These are phyloP conservation scores for Globisporangium takayamanum DNA, from an alignment of 352 stramenopile species.

Conservation along the genomic window DNA sequence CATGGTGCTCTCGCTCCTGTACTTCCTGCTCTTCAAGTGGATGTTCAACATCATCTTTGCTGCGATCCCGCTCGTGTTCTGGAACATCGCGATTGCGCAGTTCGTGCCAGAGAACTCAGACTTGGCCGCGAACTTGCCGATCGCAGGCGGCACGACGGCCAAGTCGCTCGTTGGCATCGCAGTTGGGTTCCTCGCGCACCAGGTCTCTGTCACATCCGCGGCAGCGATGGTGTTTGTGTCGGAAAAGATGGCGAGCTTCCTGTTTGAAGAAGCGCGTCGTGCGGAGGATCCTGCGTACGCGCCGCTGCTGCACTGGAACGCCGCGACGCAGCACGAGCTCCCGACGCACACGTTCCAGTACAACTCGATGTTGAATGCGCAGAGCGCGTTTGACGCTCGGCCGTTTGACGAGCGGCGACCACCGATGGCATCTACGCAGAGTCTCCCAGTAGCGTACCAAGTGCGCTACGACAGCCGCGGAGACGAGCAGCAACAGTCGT, in stretches of 20 bases:
- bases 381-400: slow-evolving; percentile 9
- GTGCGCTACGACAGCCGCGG: neutral
- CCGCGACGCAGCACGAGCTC: slow-evolving; percentile 9
- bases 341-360: slow-evolving; percentile 15
- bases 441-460: neutral
- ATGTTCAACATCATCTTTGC: slow-evolving; percentile 55
- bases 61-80: slow-evolving; percentile 36
- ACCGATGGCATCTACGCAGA: slow-evolving; percentile 3
- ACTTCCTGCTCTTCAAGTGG: slow-evolving; percentile 68
- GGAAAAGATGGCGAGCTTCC: slow-evolving; percentile 27
- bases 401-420: neutral
- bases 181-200: slow-evolving; percentile 56
- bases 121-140: neutral
- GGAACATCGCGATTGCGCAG: slow-evolving; percentile 33
- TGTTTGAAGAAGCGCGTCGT: slow-evolving; percentile 27
- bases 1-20: slow-evolving; percentile 59
- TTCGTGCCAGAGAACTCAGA: slow-evolving; percentile 22
- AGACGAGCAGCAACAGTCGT: neutral
- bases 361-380: slow-evolving; percentile 6
- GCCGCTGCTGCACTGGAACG: slow-evolving; percentile 20
- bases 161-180: slow-evolving; percentile 40
- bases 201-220: slow-evolving; percentile 41
- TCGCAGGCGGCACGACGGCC: slow-evolving; percentile 12
- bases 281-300: slow-evolving; percentile 14
- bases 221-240: slow-evolving; percentile 38